Percentiles rank a stretch among this genome's conserved stretches.
These are phyloP conservation scores for Podaxis sp. DNA, from an alignment of 768 basidiomycete species.

Conservation along the genomic window DNA sequence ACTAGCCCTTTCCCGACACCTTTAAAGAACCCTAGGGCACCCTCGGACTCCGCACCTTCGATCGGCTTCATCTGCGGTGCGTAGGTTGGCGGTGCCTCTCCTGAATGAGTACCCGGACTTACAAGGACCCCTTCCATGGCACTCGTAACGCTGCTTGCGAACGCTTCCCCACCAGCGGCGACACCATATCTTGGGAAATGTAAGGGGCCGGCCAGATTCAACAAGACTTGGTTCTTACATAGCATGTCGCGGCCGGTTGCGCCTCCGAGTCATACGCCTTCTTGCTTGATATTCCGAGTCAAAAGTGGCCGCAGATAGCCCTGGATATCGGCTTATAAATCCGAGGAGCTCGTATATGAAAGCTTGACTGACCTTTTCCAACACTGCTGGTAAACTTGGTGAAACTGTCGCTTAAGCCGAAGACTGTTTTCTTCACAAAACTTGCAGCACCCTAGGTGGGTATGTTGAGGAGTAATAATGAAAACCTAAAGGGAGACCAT, in stretches of 20 bases:
- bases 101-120: constrained; percentile 5
- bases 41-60: constrained; percentile 92
- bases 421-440: constrained; percentile 98
- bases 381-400: constrained; percentile 98
- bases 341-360: not conserved
- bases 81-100: not conserved
- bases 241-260: constrained; percentile 95
- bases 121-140: constrained; percentile 96
- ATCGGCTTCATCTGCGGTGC: constrained; percentile 82
- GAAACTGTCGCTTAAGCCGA: constrained; percentile 91
- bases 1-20: constrained; percentile 95
- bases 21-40: constrained; percentile 96
- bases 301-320: constrained; percentile 93
- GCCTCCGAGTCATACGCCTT: constrained; percentile 80
- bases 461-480: not conserved
- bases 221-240: constrained; percentile 47
- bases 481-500: not conserved
- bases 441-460: constrained; percentile 84
- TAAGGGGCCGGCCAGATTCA: not conserved
- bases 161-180: constrained; percentile 87
- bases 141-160: constrained; percentile 91
- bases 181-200: constrained; percentile 75
- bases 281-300: constrained; percentile 94
- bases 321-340: constrained; percentile 30
- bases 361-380: constrained; percentile 67